Percentiles rank a stretch among this genome's conserved stretches.
Evolutionary conservation across 192 early-diverging fungal species (phyloP).

Genomic region (Borealophlyctis nickersoniae): DNA sequence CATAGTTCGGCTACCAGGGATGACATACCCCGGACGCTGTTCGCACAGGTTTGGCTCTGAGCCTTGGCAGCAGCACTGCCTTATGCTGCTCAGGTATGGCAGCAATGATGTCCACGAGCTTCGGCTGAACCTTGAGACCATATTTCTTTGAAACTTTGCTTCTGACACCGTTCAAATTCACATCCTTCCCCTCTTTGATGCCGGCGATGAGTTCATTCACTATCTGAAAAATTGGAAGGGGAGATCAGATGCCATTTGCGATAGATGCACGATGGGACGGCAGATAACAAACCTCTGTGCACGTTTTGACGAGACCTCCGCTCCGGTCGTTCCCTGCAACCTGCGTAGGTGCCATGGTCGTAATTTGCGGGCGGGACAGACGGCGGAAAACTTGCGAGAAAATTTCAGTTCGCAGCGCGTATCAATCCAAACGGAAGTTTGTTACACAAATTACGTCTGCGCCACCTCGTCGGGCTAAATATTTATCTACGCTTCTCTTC

Average conservation of each 20-base stretch:
- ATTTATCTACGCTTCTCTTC: too few relatives aligned
- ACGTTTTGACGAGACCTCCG: constrained; percentile 21
- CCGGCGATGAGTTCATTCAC: constrained; percentile 81
- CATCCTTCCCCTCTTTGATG: constrained; percentile 61
- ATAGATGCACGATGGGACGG: background rate
- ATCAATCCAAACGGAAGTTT: too few relatives aligned
- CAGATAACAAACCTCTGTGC: constrained; percentile 21
- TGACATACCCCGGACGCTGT: constrained; percentile 82
- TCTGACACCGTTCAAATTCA: constrained; percentile 87
- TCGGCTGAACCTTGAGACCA: constrained; percentile 83
- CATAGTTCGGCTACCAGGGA: background rate
- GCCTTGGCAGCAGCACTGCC: constrained; percentile 73
- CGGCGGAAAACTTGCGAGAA: too few relatives aligned
- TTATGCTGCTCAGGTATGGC: constrained; percentile 94
- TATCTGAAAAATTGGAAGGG: constrained; percentile 53
- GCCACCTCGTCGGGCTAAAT: too few relatives aligned
- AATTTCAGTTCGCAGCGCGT: too few relatives aligned
- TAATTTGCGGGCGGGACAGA: too few relatives aligned
- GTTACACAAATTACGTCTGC: too few relatives aligned
- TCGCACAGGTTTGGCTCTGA: constrained; percentile 94
- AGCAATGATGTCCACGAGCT: constrained; percentile 95
- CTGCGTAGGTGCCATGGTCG: too few relatives aligned
- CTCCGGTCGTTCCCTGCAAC: constrained; percentile 23
- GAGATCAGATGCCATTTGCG: background rate
- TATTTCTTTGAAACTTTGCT: constrained; percentile 51